These are phyloP conservation scores for Aspergillus saccharolyticus DNA, from an alignment of 495 filamentous ascomycete species.

Conservation along the genomic window DNA sequence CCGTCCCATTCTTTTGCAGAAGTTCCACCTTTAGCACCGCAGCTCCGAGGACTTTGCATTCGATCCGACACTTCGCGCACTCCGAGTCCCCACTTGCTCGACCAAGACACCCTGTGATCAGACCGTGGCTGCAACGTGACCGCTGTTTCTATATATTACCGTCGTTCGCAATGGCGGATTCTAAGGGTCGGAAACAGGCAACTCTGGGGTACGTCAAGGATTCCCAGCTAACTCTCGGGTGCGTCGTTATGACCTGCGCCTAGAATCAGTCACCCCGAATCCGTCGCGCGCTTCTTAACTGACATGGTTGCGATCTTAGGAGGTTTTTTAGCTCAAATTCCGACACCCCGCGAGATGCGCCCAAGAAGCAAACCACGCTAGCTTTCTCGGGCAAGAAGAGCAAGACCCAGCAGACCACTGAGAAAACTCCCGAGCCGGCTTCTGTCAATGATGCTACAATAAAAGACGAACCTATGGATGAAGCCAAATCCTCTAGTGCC, in stretches of 20 bases:
- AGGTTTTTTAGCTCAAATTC: constrained; percentile 43
- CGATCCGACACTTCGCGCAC: not conserved
- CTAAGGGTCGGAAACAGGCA: constrained; percentile 62
- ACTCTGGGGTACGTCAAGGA: constrained; percentile 89
- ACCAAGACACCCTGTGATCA: not conserved
- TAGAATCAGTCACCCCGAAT: not conserved
- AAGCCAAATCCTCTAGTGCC: constrained; percentile 29
- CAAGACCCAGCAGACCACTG: constrained; percentile 19
- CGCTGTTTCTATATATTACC: not conserved
- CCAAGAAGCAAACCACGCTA: constrained; percentile 69
- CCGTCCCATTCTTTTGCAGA: constrained; percentile 11
- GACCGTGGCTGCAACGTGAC: not conserved
- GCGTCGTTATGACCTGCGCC: constrained; percentile 37
- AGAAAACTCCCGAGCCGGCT: constrained; percentile 10
- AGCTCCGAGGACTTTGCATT: constrained; percentile 5
- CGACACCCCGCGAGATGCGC: constrained; percentile 32
- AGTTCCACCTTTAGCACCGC: constrained; percentile 13
- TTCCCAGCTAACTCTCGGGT: constrained; percentile 79
- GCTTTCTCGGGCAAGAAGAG: constrained; percentile 50
- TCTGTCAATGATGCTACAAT: constrained; percentile 5
- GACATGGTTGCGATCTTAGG: constrained; percentile 18
- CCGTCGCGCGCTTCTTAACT: not conserved
- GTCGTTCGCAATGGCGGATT: constrained; percentile 32
- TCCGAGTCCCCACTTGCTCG: not conserved
- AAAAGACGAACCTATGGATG: constrained; percentile 41